Evolutionary conservation across 2,329 filamentous ascomycete species (phyloP), one percentile per base, ranked within the genome.

Genomic region (Pseudogymnoascus sp.): DNA sequence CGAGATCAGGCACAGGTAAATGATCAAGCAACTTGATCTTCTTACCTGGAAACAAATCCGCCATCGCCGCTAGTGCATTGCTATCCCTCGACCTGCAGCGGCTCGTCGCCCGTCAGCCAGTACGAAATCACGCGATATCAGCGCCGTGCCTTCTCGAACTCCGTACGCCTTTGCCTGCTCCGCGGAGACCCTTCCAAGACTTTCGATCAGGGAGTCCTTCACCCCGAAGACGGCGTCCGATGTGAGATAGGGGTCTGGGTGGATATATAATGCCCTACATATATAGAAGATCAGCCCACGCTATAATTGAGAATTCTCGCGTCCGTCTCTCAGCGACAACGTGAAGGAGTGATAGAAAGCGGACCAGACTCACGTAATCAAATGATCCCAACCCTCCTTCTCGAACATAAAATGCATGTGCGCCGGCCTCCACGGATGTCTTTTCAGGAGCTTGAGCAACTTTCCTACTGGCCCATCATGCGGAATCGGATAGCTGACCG

Each of bases 351-450:
- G 18, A 43, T 43, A 23, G 55, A 38, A 21, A 14, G 59, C 59
- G 41, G 43, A 31, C 16, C 63, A 35, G 8, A 86, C 87, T 66
- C 79, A 93, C 89, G 91, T 96, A 71, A 95, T 88, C 69, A 96
- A 75, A 72, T 88, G 84, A 77, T 96, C 91, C 77, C 84, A 92
- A 0, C 89, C 89, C 35, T 80, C 75, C 78, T 91, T 92, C 72
- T 88, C 85, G 76, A 96, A 92, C 89, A 96, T 95, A 70, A 95
- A 95, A 74, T 95, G 90, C 80, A 93, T 83, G 74, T 95, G 90
- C 18, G 86, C 84, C 1, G 90, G 91, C 61, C 91, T 78, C 78
- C 86, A 93, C 62, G 86, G 85, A 76, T 95, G 91, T n/a, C 91
- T 79, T n/a, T 82, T 80, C 69, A 95, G 72, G 69, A 77, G 74